Conservation (phyloP, 495 filamentous ascomycete species). For the Aspergillus funiculosus region DNA sequence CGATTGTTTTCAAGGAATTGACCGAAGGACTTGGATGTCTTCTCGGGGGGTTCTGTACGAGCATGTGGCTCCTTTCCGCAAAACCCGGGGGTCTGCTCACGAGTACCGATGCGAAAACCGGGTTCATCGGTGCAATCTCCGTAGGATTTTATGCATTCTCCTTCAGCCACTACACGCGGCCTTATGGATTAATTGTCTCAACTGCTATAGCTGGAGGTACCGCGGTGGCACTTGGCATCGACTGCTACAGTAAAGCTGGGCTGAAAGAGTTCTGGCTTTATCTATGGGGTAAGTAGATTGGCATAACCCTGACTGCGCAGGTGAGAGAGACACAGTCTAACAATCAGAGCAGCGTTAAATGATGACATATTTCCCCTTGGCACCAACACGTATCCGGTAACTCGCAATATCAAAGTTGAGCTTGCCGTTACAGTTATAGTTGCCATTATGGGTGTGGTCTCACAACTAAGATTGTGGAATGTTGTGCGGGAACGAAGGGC, state of each 20-base stretch:
- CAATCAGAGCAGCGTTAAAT: conserved; percentile 55
- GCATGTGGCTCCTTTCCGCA: conserved; percentile 85
- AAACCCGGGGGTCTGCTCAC: conserved; percentile 69
- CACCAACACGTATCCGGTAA: conserved; percentile 76
- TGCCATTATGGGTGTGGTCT: conserved; percentile 67
- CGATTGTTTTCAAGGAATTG: conserved; percentile 76
- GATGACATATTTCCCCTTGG: conserved; percentile 68
- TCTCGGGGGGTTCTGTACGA: conserved; percentile 78
- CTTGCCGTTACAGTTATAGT: conserved; percentile 72
- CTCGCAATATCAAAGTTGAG: conserved; percentile 80
- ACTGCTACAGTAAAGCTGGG: conserved; percentile 84
- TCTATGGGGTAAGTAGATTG: conserved; percentile 62
- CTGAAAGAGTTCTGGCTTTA: conserved; percentile 96
- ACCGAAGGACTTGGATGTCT: conserved; percentile 84
- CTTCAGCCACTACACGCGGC: conserved; percentile 71
- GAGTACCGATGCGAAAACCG: conserved; percentile 53
- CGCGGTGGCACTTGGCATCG: conserved; percentile 71
- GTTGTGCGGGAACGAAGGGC: conserved; percentile 69
- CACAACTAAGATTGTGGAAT: conserved; percentile 82
- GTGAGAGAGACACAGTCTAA: conserved; percentile 5
- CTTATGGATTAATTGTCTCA: conserved; percentile 66
- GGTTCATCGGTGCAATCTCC: conserved; percentile 71
- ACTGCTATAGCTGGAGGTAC: conserved; percentile 82
- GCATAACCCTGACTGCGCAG: background rate
- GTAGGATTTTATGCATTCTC: conserved; percentile 63